phyloP scores from a whole-genome alignment of 78 protist species.

The Dictyostelium capitatum region DNA sequence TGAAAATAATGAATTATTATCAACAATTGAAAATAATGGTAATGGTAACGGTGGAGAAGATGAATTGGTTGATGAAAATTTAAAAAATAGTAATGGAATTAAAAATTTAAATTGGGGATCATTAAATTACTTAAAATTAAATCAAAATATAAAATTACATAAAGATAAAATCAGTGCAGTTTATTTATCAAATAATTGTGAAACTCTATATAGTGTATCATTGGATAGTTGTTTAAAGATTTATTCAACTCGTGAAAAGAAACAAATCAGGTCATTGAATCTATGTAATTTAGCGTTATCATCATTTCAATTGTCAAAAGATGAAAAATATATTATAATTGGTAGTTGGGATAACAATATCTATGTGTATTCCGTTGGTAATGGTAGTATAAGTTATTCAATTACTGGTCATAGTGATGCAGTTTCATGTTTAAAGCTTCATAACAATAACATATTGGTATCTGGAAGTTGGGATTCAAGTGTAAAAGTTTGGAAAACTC shows the following conservation, averaged over 20 bases:
- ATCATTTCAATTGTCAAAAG: conserved; percentile 71
- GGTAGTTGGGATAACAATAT: conserved; percentile 91
- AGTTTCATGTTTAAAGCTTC: conserved; percentile 62
- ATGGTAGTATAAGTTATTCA: conserved; percentile 75
- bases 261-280: conserved; percentile 79
- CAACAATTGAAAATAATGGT: not conserved
- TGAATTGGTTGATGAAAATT: not conserved
- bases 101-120: conserved; percentile 44
- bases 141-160: conserved; percentile 55
- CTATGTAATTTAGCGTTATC: conserved; percentile 84
- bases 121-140: conserved; percentile 5
- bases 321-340: conserved; percentile 80
- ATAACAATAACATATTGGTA: conserved; percentile 41
- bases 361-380: conserved; percentile 78
- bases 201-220: conserved; percentile 85
- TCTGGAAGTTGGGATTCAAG: conserved; percentile 91
- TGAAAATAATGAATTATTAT: not conserved
- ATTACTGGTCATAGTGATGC: conserved; percentile 88
- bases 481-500: conserved; percentile 82
- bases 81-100: conserved; percentile 12
- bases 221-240: conserved; percentile 81
- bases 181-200: conserved; percentile 71
- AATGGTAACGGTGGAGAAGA: not conserved
- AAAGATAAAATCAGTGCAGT: conserved; percentile 76
- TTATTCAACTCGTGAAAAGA: conserved; percentile 64